Evolutionary conservation across 768 basidiomycete species (phyloP).

Genomic region (Kwoniella mangroviensis): DNA sequence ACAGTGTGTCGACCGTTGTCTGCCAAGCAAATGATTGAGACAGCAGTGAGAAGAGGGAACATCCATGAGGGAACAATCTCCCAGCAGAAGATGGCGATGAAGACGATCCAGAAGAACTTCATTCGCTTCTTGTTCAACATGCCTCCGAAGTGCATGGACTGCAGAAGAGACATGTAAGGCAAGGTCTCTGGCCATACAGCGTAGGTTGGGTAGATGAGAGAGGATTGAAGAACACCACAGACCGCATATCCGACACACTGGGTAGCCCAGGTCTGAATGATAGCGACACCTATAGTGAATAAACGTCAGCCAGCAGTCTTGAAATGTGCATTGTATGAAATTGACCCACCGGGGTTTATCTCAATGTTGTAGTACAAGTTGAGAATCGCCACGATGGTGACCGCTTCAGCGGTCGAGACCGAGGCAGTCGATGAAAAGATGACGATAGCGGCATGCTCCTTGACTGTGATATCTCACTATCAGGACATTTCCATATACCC

Average conservation of each 20-base stretch:
- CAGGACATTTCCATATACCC: not conserved
- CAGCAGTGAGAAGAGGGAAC: conserved; percentile 69
- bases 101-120: conserved; percentile 65
- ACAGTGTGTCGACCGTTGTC: conserved; percentile 62
- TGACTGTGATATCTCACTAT: conserved; percentile 58
- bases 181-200: conserved; percentile 66
- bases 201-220: conserved; percentile 65
- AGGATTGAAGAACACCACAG: conserved; percentile 63
- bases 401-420: conserved; percentile 33
- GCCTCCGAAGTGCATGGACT: conserved; percentile 65
- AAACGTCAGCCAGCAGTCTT: too few species aligned
- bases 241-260: conserved; percentile 65
- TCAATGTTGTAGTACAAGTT: too few species aligned
- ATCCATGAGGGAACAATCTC: conserved; percentile 43
- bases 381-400: too few species aligned
- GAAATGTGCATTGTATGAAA: too few species aligned
- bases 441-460: conserved; percentile 68
- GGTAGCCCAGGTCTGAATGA: conserved; percentile 66
- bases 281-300: conserved; percentile 56
- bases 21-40: conserved; percentile 68
- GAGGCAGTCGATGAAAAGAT: conserved; percentile 66
- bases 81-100: conserved; percentile 64
- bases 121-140: conserved; percentile 63
- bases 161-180: conserved; percentile 64
- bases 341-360: too few species aligned